Conservation (phyloP, 2,329 filamentous ascomycete species). For the Ophiocordyceps sinensis region DNA sequence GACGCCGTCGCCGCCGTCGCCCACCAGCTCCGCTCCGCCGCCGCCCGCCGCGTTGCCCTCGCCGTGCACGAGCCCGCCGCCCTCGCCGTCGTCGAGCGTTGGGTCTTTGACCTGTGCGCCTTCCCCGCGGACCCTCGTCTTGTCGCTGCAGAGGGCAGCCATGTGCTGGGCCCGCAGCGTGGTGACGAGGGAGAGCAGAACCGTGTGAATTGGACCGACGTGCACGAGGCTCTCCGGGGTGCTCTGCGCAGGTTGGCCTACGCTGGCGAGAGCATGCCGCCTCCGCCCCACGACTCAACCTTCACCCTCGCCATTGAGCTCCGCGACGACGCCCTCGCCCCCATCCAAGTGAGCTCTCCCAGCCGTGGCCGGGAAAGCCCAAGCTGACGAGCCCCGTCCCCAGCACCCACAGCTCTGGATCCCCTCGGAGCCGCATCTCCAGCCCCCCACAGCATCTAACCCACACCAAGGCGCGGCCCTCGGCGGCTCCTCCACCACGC, state of each 20-base stretch:
- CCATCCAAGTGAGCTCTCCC: conserved; percentile 35
- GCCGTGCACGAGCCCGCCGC: conserved; percentile 27
- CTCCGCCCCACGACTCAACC: conserved; percentile 50
- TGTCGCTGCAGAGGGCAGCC: background rate
- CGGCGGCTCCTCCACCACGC: conserved; percentile 27
- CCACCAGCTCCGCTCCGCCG: conserved; percentile 48
- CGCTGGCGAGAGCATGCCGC: conserved; percentile 38
- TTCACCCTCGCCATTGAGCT: conserved; percentile 68
- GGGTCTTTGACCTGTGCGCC: conserved; percentile 41
- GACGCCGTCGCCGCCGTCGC: conserved; percentile 64
- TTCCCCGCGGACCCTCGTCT: conserved; percentile 22
- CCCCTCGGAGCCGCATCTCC: conserved; percentile 34
- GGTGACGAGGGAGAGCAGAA: conserved; percentile 6
- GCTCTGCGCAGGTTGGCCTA: conserved; percentile 49
- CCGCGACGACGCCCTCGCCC: conserved; percentile 41
- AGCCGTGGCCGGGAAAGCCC: background rate
- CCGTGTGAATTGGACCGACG: conserved; percentile 37
- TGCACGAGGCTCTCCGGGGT: conserved; percentile 60
- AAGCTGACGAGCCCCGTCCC: background rate
- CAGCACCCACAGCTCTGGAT: conserved; percentile 49
- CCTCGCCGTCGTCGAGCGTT: conserved; percentile 39
- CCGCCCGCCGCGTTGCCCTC: conserved; percentile 31
- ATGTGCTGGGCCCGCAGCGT: conserved; percentile 5
- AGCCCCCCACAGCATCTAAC: conserved; percentile 18
- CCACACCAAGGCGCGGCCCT: conserved; percentile 14